Evolutionary conservation across 345 rosid species (phyloP), one percentile per base, ranked within the genome.

Genomic region (Acer yangbiense): DNA sequence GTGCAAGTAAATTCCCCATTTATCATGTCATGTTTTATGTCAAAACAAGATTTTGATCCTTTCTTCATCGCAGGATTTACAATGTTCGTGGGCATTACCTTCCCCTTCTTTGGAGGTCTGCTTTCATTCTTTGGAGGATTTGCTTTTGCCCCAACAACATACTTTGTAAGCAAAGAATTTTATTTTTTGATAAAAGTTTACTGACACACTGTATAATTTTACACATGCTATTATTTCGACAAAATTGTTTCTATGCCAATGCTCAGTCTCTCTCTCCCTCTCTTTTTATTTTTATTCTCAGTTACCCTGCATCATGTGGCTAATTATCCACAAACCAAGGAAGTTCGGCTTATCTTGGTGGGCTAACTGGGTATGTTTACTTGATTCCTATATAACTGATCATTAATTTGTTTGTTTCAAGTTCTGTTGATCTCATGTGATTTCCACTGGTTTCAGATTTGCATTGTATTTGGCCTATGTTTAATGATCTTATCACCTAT

Each of bases 111-210:
- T 54, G 87, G 88, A 9, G 93, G 89, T 17, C 87, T 92, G 67
- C 87, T 90, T 17, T 78, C 82, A 23, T 92, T 90, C 75, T 90
- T 92, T 14, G 97, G 97, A 66, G 94, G 97, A 82, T 92, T 92
- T 68, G 93, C 93, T 62, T 92, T 92, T 81, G 97, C 95, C 23
- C 95, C 95, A 21, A 92, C 97, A 16, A 86, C 97, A 69, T 92
- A 91, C 77, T 90, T 83, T 61, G 97, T 92, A 86, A 89, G 94
- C 57, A 32, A 68, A 9, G 1, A 9, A 55, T 35, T 43, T 43
- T 7, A 35, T 35, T 35, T 35, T 35, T 4, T 35, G 39, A 16
- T 41, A 27, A 18, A 48, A 4, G 35, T 20, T 23, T 11, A 69
- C 27, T 7, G 12, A 3, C 1, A 48, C 17, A 20, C 14, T 65